phyloP scores from a whole-genome alignment of 371 early-diverging fungal species.

The Mucor irregularis region DNA sequence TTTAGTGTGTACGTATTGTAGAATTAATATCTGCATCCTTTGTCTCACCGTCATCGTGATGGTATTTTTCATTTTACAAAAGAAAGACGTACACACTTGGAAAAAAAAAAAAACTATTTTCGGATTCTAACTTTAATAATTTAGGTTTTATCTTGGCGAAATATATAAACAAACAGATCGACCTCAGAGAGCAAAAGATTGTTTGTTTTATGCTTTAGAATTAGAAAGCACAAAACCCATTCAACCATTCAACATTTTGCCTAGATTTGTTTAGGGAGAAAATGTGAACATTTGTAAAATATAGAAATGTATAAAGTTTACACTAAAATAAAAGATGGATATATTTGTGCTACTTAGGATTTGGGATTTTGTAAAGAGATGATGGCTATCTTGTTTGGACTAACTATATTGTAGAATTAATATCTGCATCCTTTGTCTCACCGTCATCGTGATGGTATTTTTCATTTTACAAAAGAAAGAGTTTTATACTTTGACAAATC shows the following conservation, averaged over 20 bases:
- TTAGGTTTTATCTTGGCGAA: slow-evolving; percentile 56
- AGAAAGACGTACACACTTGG: too few species aligned
- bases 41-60: too few species aligned
- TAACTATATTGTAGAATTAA: background rate
- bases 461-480: too few species aligned
- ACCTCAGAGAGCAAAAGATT: slow-evolving; percentile 60
- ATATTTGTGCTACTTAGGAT: too few species aligned
- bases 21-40: too few species aligned
- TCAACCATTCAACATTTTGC: slow-evolving; percentile 58
- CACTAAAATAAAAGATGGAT: background rate
- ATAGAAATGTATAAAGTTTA: background rate
- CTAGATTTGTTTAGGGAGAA: slow-evolving; percentile 25
- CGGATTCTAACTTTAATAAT: background rate
- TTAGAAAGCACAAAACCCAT: slow-evolving; percentile 67
- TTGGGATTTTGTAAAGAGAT: too few species aligned
- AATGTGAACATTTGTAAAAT: background rate
- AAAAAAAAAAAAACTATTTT: too few species aligned
- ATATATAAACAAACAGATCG: slow-evolving; percentile 57
- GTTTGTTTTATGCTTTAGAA: slow-evolving; percentile 72
- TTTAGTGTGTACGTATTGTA: background rate
- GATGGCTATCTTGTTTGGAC: too few species aligned
- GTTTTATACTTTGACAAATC: too few species aligned
- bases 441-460: too few species aligned
- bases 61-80: too few species aligned
- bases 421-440: too few species aligned